A percentile compares a stretch with the other conserved stretches of the same genome.
Evolutionary conservation across 1,284 basidiomycete genomes (phyloP).

Genomic region (Malassezia yamatoensis): DNA sequence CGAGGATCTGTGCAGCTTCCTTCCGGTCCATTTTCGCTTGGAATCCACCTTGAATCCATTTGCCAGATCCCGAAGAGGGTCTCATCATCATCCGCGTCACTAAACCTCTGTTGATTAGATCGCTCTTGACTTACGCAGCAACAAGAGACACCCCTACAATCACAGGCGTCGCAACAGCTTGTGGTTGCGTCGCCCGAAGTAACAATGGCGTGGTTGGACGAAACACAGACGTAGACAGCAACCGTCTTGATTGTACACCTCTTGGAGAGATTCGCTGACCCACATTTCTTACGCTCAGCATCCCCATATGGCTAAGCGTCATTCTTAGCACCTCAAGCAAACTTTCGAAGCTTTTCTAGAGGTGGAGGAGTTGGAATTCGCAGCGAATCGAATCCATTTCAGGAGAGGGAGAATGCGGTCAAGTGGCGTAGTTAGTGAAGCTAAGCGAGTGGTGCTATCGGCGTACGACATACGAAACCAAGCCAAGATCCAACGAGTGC

Average conservation of each 20-base stretch:
- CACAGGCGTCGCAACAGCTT: slow-evolving; percentile 30
- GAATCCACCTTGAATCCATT: slow-evolving; percentile 91
- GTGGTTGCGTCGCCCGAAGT: slow-evolving; percentile 22
- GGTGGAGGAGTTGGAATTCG: too few relatives aligned
- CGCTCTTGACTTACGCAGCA: slow-evolving; percentile 18
- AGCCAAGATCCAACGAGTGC: slow-evolving; percentile 12
- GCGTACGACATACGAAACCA: slow-evolving; percentile 18
- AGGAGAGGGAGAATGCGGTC: neutral
- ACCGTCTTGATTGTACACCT: neutral
- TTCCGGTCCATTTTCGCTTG: slow-evolving; percentile 87
- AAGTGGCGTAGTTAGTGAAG: neutral
- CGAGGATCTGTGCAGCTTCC: slow-evolving; percentile 81
- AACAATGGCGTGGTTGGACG: slow-evolving; percentile 20
- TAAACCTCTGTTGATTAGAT: slow-evolving; percentile 21
- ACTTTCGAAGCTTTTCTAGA: too few relatives aligned
- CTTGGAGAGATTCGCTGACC: neutral
- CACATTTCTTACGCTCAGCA: neutral
- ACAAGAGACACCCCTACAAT: slow-evolving; percentile 36
- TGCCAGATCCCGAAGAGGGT: slow-evolving; percentile 53
- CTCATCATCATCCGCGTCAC: slow-evolving; percentile 29
- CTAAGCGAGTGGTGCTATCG: slow-evolving; percentile 14
- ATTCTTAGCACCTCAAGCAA: too few relatives aligned
- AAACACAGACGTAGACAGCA: slow-evolving; percentile 23
- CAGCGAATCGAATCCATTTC: neutral
- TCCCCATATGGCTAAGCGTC: too few relatives aligned